Base-by-base conservation (phyloP, 139 green algal genomes). In the Penium margaritaceum region DNA sequence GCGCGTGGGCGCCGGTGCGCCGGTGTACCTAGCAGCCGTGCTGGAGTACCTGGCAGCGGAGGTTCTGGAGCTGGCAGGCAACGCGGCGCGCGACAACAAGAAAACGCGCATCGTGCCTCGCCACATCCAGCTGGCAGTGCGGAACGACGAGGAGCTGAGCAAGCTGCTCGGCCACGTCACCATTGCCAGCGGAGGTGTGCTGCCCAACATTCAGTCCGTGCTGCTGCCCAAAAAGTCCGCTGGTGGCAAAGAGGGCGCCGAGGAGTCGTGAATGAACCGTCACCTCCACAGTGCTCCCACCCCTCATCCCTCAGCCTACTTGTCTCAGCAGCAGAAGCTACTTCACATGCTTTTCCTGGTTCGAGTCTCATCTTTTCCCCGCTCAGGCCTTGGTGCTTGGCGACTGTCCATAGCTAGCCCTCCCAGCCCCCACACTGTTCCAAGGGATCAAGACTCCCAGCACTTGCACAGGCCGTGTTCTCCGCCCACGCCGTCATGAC, bases 121-220 rank as follows among this genome's bases (percentile, higher is more conserved):
- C 33, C 82, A 87, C 80, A 87, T 87, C 64, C 83, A 87, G 76
- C 77, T 87, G 24, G 83, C 83, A 47, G 71, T 85, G 62, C 67
- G 80, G 53, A 87, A 87, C 80, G 83, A 87, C 61, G 83, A 87
- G 73, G 83, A 87, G 77, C 71, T 87, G 27, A 80, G 65, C 80
- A 87, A 87, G 83, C 77, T 89, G 57, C 84, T 95, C 19, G 83
- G 83, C 19, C 76, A 69, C n/a, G 89, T 79, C 12, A 93, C 89
- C 67, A 93, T 95, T 72, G 85, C 89, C 21, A 60, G 84, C 37
- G 89, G 89, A 76, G 90, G 89, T 77, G 89, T 95, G 34, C 78
- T 95, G 51, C 89, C 89, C 76, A 95, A 93, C 86, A 95, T 95
- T 81, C 89, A 95, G 79, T 79, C 70, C n/a, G 87, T 95, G n/a